Percentiles rank a stretch among this genome's conserved stretches.
phyloP scores from a whole-genome alignment of 805 yeast genomes.

The Starmerella bombi region DNA sequence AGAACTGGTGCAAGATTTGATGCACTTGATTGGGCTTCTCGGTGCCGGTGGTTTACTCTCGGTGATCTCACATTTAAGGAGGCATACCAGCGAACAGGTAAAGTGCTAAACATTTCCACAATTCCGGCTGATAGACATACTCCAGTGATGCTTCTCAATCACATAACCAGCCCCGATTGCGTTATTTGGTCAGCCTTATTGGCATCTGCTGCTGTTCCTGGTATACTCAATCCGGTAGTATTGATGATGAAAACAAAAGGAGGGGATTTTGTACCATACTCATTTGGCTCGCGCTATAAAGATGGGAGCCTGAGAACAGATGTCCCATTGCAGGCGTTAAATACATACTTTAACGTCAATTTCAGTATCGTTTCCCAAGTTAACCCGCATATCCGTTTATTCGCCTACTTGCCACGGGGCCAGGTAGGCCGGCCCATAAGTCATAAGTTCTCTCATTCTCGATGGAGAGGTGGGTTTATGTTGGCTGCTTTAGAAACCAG shows the following conservation, averaged over 20 bases:
- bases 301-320: constrained; percentile 73
- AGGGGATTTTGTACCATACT: constrained; percentile 45
- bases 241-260: constrained; percentile 49
- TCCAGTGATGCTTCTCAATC: constrained; percentile 65
- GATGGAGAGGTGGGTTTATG: constrained; percentile 64
- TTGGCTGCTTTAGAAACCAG: constrained; percentile 60
- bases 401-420: constrained; percentile 67
- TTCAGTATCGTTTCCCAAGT: constrained; percentile 71
- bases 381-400: constrained; percentile 65
- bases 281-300: constrained; percentile 62
- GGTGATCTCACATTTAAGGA: constrained; percentile 65
- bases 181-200: constrained; percentile 67
- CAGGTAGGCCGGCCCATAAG: constrained; percentile 70
- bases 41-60: constrained; percentile 53
- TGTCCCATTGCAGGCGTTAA: constrained; percentile 59
- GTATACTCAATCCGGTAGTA: constrained; percentile 66
- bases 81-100: constrained; percentile 54
- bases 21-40: constrained; percentile 58
- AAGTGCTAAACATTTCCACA: constrained; percentile 56
- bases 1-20: constrained; percentile 70
- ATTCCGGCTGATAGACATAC: constrained; percentile 75
- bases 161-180: constrained; percentile 65
- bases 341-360: constrained; percentile 62
- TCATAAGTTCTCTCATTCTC: constrained; percentile 36
- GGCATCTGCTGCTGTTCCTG: constrained; percentile 76